phyloP scores from a whole-genome alignment of 1,139 yeast species.

The Blastobotrys malaysiensis region DNA sequence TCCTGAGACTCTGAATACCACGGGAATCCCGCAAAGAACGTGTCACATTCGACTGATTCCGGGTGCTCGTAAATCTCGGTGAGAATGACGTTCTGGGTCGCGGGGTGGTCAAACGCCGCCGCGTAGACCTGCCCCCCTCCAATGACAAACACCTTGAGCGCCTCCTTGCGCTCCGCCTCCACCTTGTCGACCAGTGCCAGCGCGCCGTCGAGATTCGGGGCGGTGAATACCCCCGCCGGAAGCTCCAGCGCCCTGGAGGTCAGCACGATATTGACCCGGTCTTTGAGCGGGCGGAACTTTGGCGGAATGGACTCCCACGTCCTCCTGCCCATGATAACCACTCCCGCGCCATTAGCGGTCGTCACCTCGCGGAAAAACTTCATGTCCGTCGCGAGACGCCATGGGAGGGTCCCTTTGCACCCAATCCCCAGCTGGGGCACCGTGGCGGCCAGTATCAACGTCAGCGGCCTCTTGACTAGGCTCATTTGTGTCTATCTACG shows the following conservation, averaged over 20 bases:
- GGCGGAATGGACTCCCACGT: constrained; percentile 94
- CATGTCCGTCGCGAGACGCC: constrained; percentile 84
- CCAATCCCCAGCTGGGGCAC: constrained; percentile 84
- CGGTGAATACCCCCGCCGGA: constrained; percentile 37
- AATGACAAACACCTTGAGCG: constrained; percentile 57
- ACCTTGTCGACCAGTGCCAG: constrained; percentile 24
- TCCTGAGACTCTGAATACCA: constrained; percentile 17
- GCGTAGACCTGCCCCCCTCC: constrained; percentile 92
- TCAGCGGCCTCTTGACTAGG: constrained; percentile 13
- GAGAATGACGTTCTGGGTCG: constrained; percentile 56
- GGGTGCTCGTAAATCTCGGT: constrained; percentile 53
- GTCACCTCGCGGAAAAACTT: constrained; percentile 77
- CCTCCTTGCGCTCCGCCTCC: constrained; percentile 8
- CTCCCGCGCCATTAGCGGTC: constrained; percentile 45
- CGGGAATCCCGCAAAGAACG: constrained; percentile 49
- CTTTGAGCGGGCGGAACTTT: constrained; percentile 76
- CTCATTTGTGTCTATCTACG: not conserved
- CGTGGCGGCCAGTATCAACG: constrained; percentile 73
- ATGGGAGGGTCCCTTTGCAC: constrained; percentile 71
- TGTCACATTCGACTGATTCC: constrained; percentile 43
- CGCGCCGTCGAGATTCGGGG: constrained; percentile 46
- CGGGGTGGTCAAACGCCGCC: constrained; percentile 42
- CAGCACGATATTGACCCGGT: constrained; percentile 68
- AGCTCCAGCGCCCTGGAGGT: constrained; percentile 41
- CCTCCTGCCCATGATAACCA: constrained; percentile 92